Percentiles rank a stretch among this genome's conserved stretches.
phyloP scores from a whole-genome alignment of 2,329 filamentous ascomycete genomes.

The Trichoderma brevicompactum region DNA sequence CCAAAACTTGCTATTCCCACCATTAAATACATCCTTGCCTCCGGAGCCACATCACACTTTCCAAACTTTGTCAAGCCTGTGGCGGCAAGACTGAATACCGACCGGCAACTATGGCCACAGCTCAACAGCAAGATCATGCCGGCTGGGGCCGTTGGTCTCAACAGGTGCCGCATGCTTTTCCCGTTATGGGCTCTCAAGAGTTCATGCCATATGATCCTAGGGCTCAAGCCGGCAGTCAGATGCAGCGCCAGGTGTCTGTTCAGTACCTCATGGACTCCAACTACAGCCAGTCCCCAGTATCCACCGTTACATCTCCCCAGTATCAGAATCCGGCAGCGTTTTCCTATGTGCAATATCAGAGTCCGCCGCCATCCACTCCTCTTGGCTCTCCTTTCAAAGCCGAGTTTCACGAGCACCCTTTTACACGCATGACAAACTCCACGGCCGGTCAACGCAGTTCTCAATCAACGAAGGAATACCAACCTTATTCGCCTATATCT shows the following conservation, averaged over 20 bases:
- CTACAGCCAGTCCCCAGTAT: constrained; percentile 51
- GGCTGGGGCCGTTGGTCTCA: constrained; percentile 61
- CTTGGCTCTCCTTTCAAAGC: constrained; percentile 43
- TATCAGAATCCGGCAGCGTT: constrained; percentile 51
- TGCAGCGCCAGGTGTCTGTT: constrained; percentile 51
- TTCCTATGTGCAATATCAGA: constrained; percentile 50
- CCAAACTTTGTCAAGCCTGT: not conserved
- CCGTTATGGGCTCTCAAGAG: constrained; percentile 52
- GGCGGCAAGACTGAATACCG: not conserved
- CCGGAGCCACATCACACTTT: not conserved
- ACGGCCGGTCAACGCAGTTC: constrained; percentile 37
- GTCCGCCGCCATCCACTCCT: constrained; percentile 42
- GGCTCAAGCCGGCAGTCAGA: constrained; percentile 42
- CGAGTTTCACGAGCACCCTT: constrained; percentile 41
- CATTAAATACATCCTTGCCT: not conserved
- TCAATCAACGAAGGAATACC: constrained; percentile 40
- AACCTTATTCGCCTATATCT: constrained; percentile 42
- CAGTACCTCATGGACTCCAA: constrained; percentile 53
- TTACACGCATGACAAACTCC: constrained; percentile 32
- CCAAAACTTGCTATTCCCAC: not conserved
- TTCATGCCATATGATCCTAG: constrained; percentile 57
- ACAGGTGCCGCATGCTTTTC: constrained; percentile 54
- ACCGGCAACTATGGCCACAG: constrained; percentile 49
- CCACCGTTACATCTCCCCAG: constrained; percentile 48
- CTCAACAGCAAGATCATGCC: constrained; percentile 49